Conservation (phyloP, 768 basidiomycete species). For the Lactarius deliciosus region DNA sequence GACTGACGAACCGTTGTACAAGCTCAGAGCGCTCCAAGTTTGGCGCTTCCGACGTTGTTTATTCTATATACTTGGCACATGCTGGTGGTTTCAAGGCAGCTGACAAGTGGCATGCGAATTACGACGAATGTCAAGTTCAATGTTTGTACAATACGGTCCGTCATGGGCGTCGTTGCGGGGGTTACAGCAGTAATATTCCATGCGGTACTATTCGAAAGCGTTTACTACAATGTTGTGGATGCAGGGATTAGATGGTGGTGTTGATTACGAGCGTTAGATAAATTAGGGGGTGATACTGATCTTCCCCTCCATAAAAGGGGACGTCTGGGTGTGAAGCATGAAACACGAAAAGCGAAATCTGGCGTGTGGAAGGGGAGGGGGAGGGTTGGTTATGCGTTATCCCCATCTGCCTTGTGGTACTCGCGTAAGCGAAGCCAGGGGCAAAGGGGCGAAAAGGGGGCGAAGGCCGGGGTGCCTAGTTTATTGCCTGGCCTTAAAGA, state of each 20-base stretch:
- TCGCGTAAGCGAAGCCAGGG: conserved; percentile 19
- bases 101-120: not conserved
- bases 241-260: conserved; percentile 1
- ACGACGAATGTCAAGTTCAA: not conserved
- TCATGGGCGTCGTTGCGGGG: not conserved
- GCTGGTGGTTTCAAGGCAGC: not conserved
- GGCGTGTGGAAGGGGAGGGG: not conserved
- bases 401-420: conserved; percentile 26
- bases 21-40: not conserved
- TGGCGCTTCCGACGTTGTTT: not conserved
- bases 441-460: not conserved
- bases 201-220: not conserved
- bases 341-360: not conserved
- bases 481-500: conserved; percentile 45
- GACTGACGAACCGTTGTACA: not conserved
- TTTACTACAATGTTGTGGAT: not conserved
- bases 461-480: not conserved
- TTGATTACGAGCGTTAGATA: conserved; percentile 7
- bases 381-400: not conserved
- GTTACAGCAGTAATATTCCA: not conserved
- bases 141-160: not conserved
- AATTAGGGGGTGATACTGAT: conserved; percentile 3
- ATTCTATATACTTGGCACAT: not conserved
- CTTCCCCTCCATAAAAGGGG: not conserved
- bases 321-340: not conserved